Evolutionary conservation across 108 stramenopile species (phyloP), one percentile per base, ranked within the genome.

Genomic region (Fragilariopsis cylindrus): DNA sequence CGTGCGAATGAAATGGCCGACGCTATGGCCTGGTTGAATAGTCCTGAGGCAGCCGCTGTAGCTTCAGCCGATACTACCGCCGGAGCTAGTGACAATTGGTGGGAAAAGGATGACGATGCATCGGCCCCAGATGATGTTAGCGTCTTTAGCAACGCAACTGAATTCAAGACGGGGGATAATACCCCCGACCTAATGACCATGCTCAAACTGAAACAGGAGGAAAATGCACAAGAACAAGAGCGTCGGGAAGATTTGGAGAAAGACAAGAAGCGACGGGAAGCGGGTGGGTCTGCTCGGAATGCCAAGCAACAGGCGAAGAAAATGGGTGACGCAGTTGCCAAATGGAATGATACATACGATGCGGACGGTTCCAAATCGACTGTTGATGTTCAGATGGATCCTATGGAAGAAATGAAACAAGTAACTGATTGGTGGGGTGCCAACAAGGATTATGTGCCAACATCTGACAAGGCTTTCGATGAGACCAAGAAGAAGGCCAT

Each of bases 341-440:
- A 71, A 79, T 84, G 79, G 83, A 58, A 64, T 2, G 30, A 69
- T 5, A 55, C 48, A 62, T 55, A 67, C 52, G 50, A 65, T 41
- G 63, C 48, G 40, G 64, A 69, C 30, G 53, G 39, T 15, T 41
- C 65, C 68, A 40, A 30, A 50, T 13, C 41, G 13, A 7, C 44
- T 7, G n/a, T 55, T 56, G 46, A 44, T 57, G 60, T 52, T 52
- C 3, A 68, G 44, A 39, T 54, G 40, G 75, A 71, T 15, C 65
- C 50, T 9, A 12, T 62, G 16, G 65, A 58, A 21, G 72, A 73
- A 42, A 74, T 84, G 76, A 69, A 84, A 64, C 18, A 58, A 13
- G 43, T 84, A 18, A 48, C 74, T 16, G 75, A 80, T 30, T 84
- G 83, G 83, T 84, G 83, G 79, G 46, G 63, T 39, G 70, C 72